Evolutionary conservation across 805 yeast genomes (phyloP), one percentile per base, ranked within the genome.

Genomic region (Zygotorulaspora sp.): DNA sequence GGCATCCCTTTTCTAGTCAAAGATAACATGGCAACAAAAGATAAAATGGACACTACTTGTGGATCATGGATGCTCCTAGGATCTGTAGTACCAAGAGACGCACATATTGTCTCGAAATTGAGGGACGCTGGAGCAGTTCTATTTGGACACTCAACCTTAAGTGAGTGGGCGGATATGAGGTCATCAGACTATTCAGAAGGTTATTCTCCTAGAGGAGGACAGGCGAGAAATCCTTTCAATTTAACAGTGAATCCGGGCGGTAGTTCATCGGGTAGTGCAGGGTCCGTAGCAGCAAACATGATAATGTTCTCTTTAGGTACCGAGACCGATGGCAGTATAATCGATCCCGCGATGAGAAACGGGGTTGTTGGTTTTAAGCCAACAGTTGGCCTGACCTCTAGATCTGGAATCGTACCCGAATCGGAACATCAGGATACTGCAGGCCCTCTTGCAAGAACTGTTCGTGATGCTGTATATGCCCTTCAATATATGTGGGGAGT

Each of bases 151-250:
- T 14, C 60, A 4, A 44, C 58, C 2, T 36, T 56, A 32, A 53
- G 58, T 14, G 61, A 56, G 40, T 56, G 60, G 60, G 61, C 61
- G 9, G 60, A 56, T 32, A 56, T 56, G 60, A 44, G 60, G 32
- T 47, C 57, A 4, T 44, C 46, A 15, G 32, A 13, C 5, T 56
- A 56, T 35, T 49, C 57, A 31, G 61, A 55, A 43, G 60, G 61
- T 15, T 56, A 56, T 36, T 54, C 60, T 15, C 54, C 60, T 9
- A 34, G 49, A 11, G 58, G 58, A 11, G 60, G 58, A 3, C 61
- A 56, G 40, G 47, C 55, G 8, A 47, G 60, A 28, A 47, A 45
- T 36, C 61, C 61, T 16, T 56, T 49, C 38, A 55, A 55, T 30
- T 43, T 56, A 22, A 53, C 58, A 16, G 46, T 53, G 12, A 55